Base-by-base conservation (phyloP, 2,329 filamentous ascomycete species). In the Chaetomium strumarium region DNA sequence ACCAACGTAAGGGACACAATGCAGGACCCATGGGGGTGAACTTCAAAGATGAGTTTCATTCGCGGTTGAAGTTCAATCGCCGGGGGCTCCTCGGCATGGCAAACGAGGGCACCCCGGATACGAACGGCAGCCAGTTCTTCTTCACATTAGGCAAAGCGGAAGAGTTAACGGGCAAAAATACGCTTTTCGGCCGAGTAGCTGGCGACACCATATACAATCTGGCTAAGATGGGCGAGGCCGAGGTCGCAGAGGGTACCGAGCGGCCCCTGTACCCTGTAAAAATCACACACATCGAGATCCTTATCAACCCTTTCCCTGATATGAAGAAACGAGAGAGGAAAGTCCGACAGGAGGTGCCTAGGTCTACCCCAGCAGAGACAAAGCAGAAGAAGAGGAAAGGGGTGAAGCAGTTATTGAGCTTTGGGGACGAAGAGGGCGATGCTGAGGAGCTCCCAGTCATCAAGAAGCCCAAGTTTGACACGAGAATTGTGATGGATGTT, bases 41-140 rank as follows among this genome's bases (percentile, higher is more conserved):
- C 56, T 85, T 85, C 66, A 83, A 76, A 59, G 92, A 97, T 73
- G 93, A 99, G 67, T 86, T 96, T 60, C 92, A 97, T 69, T 90
- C 86, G 62, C 80, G 93, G 31, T 75, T 99, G 60, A 95, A 95
- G 68, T 97, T 93, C 75, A 97, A 95, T 63, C 79, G 93, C 44
- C 79, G 93, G 55, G 93, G 93, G 0, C 72, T 97, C 62, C 71
- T 99, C 62, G 93, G 88, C n/a, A 96, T 97, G 90, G 93, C 93
- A 29, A 97, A 97, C 69, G 86, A 88, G 56, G 85, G 90, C 42
- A 74, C 72, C 47, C 79, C 80, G 30, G 78, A 91, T 63, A 88
- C 88, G 50, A 97, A 97, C 72, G 88, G 90, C 33, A 96, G 90
- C 68, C 93, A 99, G 70, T 97, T 97, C 76, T 99, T 99, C 74